These are phyloP conservation scores for Yarrowia yakushimensis DNA, from an alignment of 805 yeast genomes.

Conservation along the genomic window DNA sequence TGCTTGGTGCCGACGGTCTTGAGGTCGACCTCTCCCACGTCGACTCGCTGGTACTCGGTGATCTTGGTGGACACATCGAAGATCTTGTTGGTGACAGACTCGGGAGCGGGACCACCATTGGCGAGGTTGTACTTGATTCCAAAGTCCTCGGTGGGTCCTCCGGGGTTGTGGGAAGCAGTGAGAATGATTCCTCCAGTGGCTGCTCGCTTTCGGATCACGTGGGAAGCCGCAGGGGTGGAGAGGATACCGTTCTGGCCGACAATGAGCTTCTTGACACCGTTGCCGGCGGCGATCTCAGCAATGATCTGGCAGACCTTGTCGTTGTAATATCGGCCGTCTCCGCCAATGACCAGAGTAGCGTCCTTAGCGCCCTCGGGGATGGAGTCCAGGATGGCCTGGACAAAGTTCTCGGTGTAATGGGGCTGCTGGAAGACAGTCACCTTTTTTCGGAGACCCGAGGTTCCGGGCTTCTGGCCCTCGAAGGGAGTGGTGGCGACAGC, in stretches of 20 bases:
- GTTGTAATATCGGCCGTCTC: constrained; percentile 94
- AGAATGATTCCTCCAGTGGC: constrained; percentile 92
- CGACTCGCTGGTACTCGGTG: constrained; percentile 55
- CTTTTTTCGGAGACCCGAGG: constrained; percentile 93
- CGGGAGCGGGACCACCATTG: constrained; percentile 99
- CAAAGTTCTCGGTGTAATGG: constrained; percentile 87
- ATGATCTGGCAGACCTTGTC: constrained; percentile 76
- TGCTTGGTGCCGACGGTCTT: constrained; percentile 49
- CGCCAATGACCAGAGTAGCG: constrained; percentile 85
- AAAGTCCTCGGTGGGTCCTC: constrained; percentile 87
- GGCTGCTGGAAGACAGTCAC: constrained; percentile 76
- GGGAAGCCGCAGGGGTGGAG: constrained; percentile 97
- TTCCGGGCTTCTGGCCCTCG: constrained; percentile 94
- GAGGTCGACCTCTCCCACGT: constrained; percentile 64
- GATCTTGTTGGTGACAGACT: constrained; percentile 83
- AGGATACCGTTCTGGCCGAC: constrained; percentile 85
- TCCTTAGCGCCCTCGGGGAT: constrained; percentile 84
- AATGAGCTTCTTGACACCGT: constrained; percentile 80
- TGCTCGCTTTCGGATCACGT: constrained; percentile 67
- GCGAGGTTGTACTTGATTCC: constrained; percentile 94
- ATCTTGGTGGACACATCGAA: constrained; percentile 63
- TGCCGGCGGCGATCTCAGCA: constrained; percentile 81
- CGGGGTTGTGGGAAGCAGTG: constrained; percentile 97
- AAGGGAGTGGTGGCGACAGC: constrained; percentile 66
- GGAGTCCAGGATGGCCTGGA: constrained; percentile 78